Evolutionary conservation across 345 rosid genomes (phyloP).

Genomic region (Geranium rotundifolium): DNA sequence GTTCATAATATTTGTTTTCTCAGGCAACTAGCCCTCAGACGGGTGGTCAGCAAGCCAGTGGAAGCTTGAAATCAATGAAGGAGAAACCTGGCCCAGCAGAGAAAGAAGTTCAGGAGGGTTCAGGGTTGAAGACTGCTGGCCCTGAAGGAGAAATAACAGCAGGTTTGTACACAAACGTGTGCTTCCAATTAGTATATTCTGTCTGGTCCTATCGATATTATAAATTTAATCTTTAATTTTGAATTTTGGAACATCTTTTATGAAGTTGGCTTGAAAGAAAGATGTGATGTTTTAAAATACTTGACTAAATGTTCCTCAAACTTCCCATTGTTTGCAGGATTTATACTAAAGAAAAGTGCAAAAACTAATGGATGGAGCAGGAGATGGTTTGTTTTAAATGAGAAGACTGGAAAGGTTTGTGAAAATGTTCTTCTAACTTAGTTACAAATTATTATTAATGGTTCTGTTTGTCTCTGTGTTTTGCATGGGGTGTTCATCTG

Average conservation of each 20-base stretch:
- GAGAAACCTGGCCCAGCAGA: conserved; percentile 50
- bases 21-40: conserved; percentile 95
- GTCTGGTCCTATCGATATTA: not conserved
- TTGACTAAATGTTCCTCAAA: not conserved
- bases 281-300: too few relatives aligned
- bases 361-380: conserved; percentile 85
- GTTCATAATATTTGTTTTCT: conserved; percentile 5
- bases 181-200: not conserved
- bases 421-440: not conserved
- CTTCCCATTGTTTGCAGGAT: conserved; percentile 36
- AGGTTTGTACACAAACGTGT: conserved; percentile 31
- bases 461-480: not conserved
- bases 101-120: conserved; percentile 49
- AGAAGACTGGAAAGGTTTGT: conserved; percentile 85
- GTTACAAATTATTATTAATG: not conserved
- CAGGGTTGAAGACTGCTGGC: conserved; percentile 73
- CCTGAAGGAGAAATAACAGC: conserved; percentile 82
- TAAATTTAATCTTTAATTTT: not conserved
- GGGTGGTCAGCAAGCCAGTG: conserved; percentile 53
- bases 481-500: not conserved
- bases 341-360: conserved; percentile 73
- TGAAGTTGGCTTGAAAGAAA: not conserved
- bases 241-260: not conserved
- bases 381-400: conserved; percentile 94
- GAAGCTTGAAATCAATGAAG: conserved; percentile 70